Base-by-base conservation (phyloP, 495 filamentous ascomycete species). In the Aspergillus steynii region DNA sequence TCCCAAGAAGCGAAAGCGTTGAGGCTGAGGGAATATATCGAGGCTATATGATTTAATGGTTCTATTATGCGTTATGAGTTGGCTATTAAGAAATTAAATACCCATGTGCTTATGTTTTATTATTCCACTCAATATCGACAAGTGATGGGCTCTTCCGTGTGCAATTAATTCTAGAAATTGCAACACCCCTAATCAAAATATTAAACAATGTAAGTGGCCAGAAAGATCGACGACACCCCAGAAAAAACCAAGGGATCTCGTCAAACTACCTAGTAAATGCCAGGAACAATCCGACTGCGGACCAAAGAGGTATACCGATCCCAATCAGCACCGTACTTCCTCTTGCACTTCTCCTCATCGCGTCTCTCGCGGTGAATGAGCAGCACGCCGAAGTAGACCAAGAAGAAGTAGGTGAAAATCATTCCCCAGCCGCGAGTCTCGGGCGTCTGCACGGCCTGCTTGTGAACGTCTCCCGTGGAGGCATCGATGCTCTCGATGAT, bases 261-360 rank as follows among this genome's bases (percentile, higher is more conserved):
- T n/a, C n/a, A 15, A n/a, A 55, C 56, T 20, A 20, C 20, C 20
- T 82, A 98, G 75, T 99, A 99, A 29, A 99, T 81, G 29, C 89
- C 89, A n/a, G 95, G 95, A 20, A 99, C 72, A 65, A 99, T 97
- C 68, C 90, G 87, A 71, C 83, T 96, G 64, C 80, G 85, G 27
- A 99, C 95, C 70, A 88, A 81, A 65, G 86, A 86, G 66, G 88
- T 91, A 74, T 99, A 99, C 74, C 86, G 86, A 65, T 90, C 87
- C 94, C 95, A 99, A 66, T 97, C 93, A 63, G 86, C 85, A 12
- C 96, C 96, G 72, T 99, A 98, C 81, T 98, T 98, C 68, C 80
- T 82, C 64, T 82, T 77, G 77, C 96, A 99, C 82, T 96, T 97
- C 72, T 91, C 88, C 64, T 98, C 95, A 67, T 98, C 95, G 65